Conservation (phyloP, 352 stramenopile genomes). For the Saprolegnia parasitica region DNA sequence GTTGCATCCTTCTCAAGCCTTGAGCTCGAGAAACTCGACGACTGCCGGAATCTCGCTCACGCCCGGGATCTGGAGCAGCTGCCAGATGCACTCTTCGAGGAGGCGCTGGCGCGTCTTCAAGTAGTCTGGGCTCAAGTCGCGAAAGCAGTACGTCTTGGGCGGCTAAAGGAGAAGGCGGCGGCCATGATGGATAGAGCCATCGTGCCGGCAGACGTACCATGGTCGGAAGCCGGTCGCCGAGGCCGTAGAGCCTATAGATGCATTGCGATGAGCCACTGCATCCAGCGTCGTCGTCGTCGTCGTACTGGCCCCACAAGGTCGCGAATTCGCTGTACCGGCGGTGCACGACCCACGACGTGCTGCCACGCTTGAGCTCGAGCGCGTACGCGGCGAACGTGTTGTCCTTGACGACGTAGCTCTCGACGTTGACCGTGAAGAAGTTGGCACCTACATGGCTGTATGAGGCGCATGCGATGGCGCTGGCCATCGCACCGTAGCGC, state of each 20-base stretch:
- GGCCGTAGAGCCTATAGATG: conserved; percentile 11
- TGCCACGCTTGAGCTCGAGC: conserved; percentile 19
- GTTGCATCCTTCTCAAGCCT: background rate
- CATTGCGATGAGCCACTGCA: too few species aligned
- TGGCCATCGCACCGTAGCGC: conserved; percentile 1
- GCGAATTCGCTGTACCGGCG: conserved; percentile 19
- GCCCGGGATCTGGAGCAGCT: conserved; percentile 15
- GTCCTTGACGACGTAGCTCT: conserved; percentile 11
- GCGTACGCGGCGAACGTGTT: conserved; percentile 18
- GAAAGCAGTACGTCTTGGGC: conserved; percentile 24
- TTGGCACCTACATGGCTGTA: conserved; percentile 1
- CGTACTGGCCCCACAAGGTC: conserved; percentile 14
- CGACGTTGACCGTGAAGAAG: conserved; percentile 21
- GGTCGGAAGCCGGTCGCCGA: conserved; percentile 7
- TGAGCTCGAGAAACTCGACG: conserved; percentile 14
- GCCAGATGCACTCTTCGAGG: conserved; percentile 15
- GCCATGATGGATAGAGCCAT: background rate
- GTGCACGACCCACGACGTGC: conserved; percentile 5
- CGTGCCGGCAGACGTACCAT: background rate
- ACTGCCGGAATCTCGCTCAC: conserved; percentile 12
- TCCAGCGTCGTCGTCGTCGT: background rate
- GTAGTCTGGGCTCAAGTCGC: conserved; percentile 24
- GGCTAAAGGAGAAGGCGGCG: background rate
- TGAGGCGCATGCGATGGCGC: background rate
- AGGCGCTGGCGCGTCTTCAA: background rate